Percentiles rank a stretch among this genome's conserved stretches.
Conservation (phyloP, 169 alveolate species). For the Eimeria tenella region DNA sequence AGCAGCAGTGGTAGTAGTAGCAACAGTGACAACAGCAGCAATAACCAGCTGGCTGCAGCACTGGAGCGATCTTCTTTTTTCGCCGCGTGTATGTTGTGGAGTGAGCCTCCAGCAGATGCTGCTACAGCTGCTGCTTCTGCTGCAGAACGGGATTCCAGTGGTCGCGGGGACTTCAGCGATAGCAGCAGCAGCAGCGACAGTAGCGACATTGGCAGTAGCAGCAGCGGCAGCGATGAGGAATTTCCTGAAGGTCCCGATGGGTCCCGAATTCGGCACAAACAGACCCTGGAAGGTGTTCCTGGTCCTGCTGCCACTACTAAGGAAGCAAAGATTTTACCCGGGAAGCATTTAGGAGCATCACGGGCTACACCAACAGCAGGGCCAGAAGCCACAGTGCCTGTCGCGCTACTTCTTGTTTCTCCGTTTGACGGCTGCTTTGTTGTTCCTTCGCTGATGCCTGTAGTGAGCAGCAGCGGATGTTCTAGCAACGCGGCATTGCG, state of each 20-base stretch:
- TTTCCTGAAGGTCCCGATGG: not conserved
- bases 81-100: not conserved
- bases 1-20: conserved; percentile 17
- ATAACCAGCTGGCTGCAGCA: not conserved
- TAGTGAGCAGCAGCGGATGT: not conserved
- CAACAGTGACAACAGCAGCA: not conserved
- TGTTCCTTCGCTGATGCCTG: not conserved
- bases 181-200: conserved; percentile 19
- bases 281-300: not conserved
- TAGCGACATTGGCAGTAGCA: not conserved
- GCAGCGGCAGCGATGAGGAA: conserved; percentile 43
- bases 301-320: not conserved
- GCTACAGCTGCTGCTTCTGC: conserved; percentile 2
- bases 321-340: not conserved
- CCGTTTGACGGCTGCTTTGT: conserved; percentile 10
- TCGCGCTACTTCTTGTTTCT: conserved; percentile 7
- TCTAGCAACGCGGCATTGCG: not conserved
- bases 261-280: not conserved
- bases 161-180: not conserved
- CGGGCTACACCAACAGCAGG: not conserved
- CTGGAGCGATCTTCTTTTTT: not conserved
- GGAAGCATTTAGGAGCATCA: not conserved
- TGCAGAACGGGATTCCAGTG: not conserved
- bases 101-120: not conserved
- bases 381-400: not conserved